These are phyloP conservation scores for Boletus sp. DNA, from an alignment of 768 basidiomycete genomes.

Conservation along the genomic window DNA sequence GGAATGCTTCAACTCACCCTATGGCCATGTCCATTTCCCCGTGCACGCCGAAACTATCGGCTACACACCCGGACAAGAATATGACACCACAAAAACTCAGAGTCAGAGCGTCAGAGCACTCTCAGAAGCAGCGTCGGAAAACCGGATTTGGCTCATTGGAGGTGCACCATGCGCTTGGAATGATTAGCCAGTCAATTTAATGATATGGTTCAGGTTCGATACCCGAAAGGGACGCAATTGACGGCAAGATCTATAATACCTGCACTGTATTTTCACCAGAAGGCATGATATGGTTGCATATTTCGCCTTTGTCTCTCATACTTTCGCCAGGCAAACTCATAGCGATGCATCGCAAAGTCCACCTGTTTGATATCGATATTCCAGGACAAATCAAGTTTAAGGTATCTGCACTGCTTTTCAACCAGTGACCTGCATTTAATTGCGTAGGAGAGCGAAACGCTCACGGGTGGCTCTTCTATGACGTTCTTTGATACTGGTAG, in stretches of 20 bases:
- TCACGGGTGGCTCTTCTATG: conserved; percentile 70
- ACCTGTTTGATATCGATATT: conserved; percentile 97
- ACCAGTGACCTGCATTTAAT: conserved; percentile 1
- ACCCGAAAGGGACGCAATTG: conserved; percentile 69
- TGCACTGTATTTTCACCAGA: conserved; percentile 86
- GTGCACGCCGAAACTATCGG: conserved; percentile 79
- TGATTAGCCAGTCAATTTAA: neutral
- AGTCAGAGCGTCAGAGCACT: conserved; percentile 85
- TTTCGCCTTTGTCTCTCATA: neutral
- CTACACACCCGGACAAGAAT: conserved; percentile 55
- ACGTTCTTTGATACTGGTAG: conserved; percentile 89
- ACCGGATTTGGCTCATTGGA: conserved; percentile 87
- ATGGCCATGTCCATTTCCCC: conserved; percentile 78
- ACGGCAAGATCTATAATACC: conserved; percentile 85
- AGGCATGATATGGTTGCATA: conserved; percentile 39
- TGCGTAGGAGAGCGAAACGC: conserved; percentile 78
- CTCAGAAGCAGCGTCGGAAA: conserved; percentile 74
- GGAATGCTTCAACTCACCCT: conserved; percentile 91
- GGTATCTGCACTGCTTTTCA: conserved; percentile 37
- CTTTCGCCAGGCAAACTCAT: conserved; percentile 71
- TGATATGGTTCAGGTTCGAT: conserved; percentile 74
- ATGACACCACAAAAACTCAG: conserved; percentile 50
- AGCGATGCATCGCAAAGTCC: conserved; percentile 88
- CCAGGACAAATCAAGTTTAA: conserved; percentile 90
- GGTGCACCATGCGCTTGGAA: conserved; percentile 44